Evolutionary conservation across 805 yeast genomes (phyloP).

Genomic region (Jamesozyma hellenica): DNA sequence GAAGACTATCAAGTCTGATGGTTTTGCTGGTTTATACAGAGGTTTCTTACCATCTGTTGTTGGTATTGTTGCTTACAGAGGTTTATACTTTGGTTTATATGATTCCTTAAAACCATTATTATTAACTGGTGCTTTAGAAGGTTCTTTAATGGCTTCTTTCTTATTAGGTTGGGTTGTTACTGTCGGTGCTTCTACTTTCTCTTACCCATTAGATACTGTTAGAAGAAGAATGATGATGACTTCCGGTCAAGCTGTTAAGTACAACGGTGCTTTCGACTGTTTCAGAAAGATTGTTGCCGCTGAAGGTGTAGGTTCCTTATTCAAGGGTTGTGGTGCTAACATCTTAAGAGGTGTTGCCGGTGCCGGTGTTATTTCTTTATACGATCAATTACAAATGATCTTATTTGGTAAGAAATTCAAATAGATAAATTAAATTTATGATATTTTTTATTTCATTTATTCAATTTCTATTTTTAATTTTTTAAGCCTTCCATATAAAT

Average conservation of each 20-base stretch:
- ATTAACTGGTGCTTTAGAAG: conserved; percentile 88
- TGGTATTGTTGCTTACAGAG: conserved; percentile 98
- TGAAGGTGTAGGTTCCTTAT: conserved; percentile 86
- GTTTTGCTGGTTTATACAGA: conserved; percentile 97
- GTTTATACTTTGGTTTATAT: conserved; percentile 96
- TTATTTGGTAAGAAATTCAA: conserved; percentile 92
- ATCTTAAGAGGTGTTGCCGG: conserved; percentile 99
- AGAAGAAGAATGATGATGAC: conserved; percentile 99
- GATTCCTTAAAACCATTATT: conserved; percentile 94
- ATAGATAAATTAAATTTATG: conserved; percentile 29
- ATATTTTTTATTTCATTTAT: too few relatives aligned
- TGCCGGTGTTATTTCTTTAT: conserved; percentile 97
- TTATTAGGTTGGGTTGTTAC: conserved; percentile 95
- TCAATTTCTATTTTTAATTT: too few relatives aligned
- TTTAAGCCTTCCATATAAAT: too few relatives aligned
- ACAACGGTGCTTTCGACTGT: conserved; percentile 91
- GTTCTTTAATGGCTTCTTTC: conserved; percentile 92
- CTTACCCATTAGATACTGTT: conserved; percentile 97
- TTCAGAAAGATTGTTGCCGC: conserved; percentile 86
- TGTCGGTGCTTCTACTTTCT: conserved; percentile 96
- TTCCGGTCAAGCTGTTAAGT: conserved; percentile 96
- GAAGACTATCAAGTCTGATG: conserved; percentile 91
- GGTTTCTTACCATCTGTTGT: conserved; percentile 98
- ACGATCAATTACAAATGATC: conserved; percentile 93
- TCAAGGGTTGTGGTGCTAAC: conserved; percentile 99